Conservation (phyloP, 2,329 filamentous ascomycete species). For the Xylaria sp. region DNA sequence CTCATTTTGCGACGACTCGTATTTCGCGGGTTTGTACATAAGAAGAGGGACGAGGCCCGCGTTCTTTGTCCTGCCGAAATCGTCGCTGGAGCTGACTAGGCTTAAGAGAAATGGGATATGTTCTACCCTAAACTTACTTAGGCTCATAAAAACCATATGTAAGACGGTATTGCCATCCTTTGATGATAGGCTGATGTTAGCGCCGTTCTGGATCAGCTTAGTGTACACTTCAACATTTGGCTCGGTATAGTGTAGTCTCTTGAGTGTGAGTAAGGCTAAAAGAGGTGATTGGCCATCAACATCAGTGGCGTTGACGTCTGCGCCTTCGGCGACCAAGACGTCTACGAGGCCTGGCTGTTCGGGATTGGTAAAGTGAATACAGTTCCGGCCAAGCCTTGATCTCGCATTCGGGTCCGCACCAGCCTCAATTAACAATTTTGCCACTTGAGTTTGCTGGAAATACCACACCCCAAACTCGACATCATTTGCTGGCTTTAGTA, state of each 20-base stretch:
- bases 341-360: slow-evolving; percentile 6
- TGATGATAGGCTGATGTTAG: slow-evolving; percentile 1
- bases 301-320: slow-evolving; percentile 11
- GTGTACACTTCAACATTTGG: not conserved
- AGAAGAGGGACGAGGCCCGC: slow-evolving; percentile 8
- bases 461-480: not conserved
- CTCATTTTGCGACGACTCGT: not conserved
- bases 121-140: not conserved
- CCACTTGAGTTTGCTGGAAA: not conserved
- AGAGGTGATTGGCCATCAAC: not conserved
- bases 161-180: slow-evolving; percentile 2
- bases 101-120: slow-evolving; percentile 12
- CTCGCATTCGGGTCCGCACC: slow-evolving; percentile 15
- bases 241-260: not conserved
- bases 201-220: slow-evolving; percentile 12
- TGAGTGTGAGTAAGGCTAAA: slow-evolving; percentile 2
- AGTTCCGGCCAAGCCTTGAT: slow-evolving; percentile 10
- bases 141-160: slow-evolving; percentile 13
- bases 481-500: not conserved
- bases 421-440: not conserved
- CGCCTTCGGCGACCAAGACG: not conserved
- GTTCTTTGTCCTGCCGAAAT: not conserved
- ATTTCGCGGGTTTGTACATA: not conserved
- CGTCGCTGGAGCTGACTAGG: slow-evolving; percentile 1
- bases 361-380: slow-evolving; percentile 13